Percentiles rank a stretch among this genome's conserved stretches.
These are phyloP conservation scores for Clitopilus hobsonii DNA, from an alignment of 768 basidiomycete genomes.

Conservation along the genomic window DNA sequence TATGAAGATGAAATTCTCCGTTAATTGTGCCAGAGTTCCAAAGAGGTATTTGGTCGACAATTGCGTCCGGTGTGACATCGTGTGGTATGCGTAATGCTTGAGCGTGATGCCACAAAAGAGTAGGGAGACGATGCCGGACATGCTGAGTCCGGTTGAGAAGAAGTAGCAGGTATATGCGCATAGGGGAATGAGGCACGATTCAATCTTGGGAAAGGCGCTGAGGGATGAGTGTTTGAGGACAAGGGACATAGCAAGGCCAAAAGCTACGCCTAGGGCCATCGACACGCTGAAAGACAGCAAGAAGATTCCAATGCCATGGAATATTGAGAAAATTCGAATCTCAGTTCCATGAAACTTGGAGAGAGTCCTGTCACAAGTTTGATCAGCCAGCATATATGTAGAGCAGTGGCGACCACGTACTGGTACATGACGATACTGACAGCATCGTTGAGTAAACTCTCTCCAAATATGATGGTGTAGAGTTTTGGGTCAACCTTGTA, in stretches of 20 bases:
- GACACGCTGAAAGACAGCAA: constrained; percentile 91
- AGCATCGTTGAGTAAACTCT: constrained; percentile 95
- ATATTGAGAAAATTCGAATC: constrained; percentile 81
- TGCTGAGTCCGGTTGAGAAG: constrained; percentile 92
- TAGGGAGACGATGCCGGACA: constrained; percentile 96
- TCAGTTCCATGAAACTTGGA: constrained; percentile 89
- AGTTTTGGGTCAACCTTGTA: constrained; percentile 98
- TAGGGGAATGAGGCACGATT: constrained; percentile 93
- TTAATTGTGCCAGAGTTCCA: constrained; percentile 86
- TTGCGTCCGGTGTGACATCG: constrained; percentile 95
- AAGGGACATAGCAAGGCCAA: constrained; percentile 88
- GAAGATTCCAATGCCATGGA: constrained; percentile 98
- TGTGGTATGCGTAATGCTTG: constrained; percentile 99
- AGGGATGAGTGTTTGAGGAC: constrained; percentile 93
- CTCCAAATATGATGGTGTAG: constrained; percentile 96
- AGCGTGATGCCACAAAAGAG: constrained; percentile 98
- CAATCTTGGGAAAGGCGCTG: constrained; percentile 84
- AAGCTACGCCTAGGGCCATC: constrained; percentile 89
- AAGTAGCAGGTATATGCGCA: constrained; percentile 98
- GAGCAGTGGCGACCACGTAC: constrained; percentile 47
- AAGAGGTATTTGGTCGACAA: constrained; percentile 95
- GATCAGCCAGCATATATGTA: neutral
- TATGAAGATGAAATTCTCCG: constrained; percentile 99
- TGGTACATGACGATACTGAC: constrained; percentile 99
- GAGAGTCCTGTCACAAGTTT: constrained; percentile 57